A percentile compares a stretch with the other conserved stretches of the same genome.
phyloP scores from a whole-genome alignment of 192 early-diverging fungal genomes.

The Backusella tarrabulga region DNA sequence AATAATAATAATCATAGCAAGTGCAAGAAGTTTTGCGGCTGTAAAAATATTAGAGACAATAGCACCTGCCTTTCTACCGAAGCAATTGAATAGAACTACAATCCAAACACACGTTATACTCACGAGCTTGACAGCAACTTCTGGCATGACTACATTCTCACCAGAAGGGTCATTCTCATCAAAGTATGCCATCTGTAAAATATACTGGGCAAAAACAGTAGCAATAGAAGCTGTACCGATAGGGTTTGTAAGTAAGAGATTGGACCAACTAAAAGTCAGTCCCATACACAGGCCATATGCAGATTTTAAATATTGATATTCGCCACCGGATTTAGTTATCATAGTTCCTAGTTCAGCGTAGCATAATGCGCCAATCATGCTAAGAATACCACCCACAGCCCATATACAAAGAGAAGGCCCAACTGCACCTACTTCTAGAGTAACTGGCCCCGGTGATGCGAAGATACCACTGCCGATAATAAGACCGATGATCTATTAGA shows the following conservation, averaged over 20 bases:
- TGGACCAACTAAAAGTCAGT: conserved; percentile 56
- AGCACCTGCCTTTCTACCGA: conserved; percentile 41
- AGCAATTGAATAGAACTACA: conserved; percentile 40
- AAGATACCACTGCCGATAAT: conserved; percentile 84
- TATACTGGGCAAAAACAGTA: conserved; percentile 71
- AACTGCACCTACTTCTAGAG: conserved; percentile 57
- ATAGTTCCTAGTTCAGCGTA: conserved; percentile 90
- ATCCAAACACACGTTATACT: conserved; percentile 32
- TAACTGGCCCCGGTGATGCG: conserved; percentile 74
- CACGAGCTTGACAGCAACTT: conserved; percentile 25
- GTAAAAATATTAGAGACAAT: conserved; percentile 71
- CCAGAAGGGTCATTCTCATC: neutral
- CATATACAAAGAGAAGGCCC: conserved; percentile 70
- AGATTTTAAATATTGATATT: conserved; percentile 76
- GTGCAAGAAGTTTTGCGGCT: conserved; percentile 64
- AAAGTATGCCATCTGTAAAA: conserved; percentile 52
- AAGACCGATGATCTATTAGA: conserved; percentile 56
- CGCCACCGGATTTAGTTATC: conserved; percentile 80
- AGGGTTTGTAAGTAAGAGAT: conserved; percentile 48
- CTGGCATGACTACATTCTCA: conserved; percentile 1
- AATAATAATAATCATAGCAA: conserved; percentile 65
- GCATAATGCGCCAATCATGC: conserved; percentile 76
- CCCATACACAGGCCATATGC: conserved; percentile 58
- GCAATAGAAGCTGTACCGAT: conserved; percentile 51
- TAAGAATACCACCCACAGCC: conserved; percentile 67